Evolutionary conservation across 2,329 filamentous ascomycete species (phyloP).

Genomic region (Orbilia javanica): DNA sequence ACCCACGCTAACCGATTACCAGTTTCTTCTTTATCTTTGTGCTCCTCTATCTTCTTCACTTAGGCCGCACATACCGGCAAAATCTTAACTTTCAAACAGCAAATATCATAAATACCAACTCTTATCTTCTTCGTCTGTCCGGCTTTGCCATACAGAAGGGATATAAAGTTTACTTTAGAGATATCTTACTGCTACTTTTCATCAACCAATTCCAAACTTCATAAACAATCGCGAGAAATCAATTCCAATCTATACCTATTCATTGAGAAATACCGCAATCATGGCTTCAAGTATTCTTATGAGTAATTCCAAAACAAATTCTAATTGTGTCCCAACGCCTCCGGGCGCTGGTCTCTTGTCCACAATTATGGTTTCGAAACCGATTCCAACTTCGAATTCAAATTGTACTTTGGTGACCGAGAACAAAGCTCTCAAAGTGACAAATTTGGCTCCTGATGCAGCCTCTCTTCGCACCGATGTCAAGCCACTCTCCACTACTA

Average conservation of each 20-base stretch:
- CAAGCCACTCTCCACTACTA: conserved; percentile 44
- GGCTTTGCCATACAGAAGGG: conserved; percentile 56
- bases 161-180: conserved; percentile 59
- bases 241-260: conserved; percentile 52
- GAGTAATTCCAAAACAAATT: conserved; percentile 59
- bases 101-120: conserved; percentile 59
- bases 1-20: conserved; percentile 22
- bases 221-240: conserved; percentile 50
- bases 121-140: conserved; percentile 58
- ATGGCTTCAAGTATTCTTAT: conserved; percentile 59
- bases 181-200: conserved; percentile 56
- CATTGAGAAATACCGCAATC: conserved; percentile 59
- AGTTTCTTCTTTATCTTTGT: conserved; percentile 23
- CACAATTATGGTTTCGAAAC: conserved; percentile 59
- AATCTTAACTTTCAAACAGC: conserved; percentile 37
- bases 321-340: conserved; percentile 58
- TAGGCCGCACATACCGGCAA: conserved; percentile 29
- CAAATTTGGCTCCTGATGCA: conserved; percentile 58
- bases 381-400: conserved; percentile 59
- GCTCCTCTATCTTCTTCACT: conserved; percentile 15
- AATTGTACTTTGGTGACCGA: conserved; percentile 59
- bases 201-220: conserved; percentile 54
- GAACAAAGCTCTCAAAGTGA: conserved; percentile 59
- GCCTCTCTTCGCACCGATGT: conserved; percentile 39
- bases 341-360: conserved; percentile 53